Evolutionary conservation across 2,329 filamentous ascomycete genomes (phyloP), one percentile per base, ranked within the genome.

Genomic region (Tolypocladium cylindrosporum): DNA sequence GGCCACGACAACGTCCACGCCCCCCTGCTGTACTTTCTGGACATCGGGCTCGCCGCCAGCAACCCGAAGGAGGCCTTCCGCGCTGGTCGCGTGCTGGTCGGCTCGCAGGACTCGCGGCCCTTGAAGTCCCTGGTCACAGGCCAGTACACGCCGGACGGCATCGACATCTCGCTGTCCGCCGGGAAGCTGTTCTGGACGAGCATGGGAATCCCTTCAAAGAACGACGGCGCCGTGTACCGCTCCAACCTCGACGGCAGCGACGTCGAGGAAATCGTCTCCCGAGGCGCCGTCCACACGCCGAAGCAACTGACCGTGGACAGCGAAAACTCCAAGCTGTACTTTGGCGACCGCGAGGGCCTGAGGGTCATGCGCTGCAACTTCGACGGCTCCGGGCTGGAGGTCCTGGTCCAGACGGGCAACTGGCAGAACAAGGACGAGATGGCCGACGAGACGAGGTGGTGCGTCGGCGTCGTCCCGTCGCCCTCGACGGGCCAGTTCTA

Each of bases 381-480:
- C 1, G 75, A 79, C 58, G 76, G 76, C 1, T 67, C 64, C 1
- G 63, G 66, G 0, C 62, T 74, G 3, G 74, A 77, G 59, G 63
- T 71, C 5, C 42, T 83, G n/a, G 57, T 80, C 9, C 64, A 74
- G 55, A 70, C 66, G 0, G 66, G 74, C 8, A 59, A 71, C 1
- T 57, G 54, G 7, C 55, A 63, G 45, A 64, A 62, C 19, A 45
- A 63, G 16, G 59, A 63, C 34, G 57, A 69, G 21, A 58, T 64
- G 11, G 62, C 66, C 14, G 74, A 79, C 57, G 40, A 60, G 59
- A 65, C 61, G 52, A 67, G 71, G 4, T 83, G 80, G 80, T 83
- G 79, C 57, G 82, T 86, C 10, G 83, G 83, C 1, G 74, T 86
- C 43, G 67, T 77, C 0, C 71, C 86, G 0, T 75, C 76, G 3